These are phyloP conservation scores for Saturnispora zaruensis DNA, from an alignment of 805 yeast species.

Conservation along the genomic window DNA sequence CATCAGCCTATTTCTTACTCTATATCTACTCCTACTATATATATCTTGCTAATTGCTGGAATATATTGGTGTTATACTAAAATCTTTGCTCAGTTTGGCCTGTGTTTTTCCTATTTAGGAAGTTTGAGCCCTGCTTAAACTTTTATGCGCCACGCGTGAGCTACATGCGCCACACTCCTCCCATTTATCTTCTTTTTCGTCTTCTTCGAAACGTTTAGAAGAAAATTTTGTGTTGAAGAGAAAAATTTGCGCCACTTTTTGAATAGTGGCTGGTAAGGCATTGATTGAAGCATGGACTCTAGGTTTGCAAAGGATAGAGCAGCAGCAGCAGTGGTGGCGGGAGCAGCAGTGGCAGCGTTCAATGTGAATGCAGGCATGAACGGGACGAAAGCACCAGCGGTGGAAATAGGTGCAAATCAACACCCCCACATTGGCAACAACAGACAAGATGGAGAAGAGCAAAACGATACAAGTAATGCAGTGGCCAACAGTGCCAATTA, in stretches of 20 bases:
- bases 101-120: too few species aligned
- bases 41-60: too few species aligned
- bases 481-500: not conserved
- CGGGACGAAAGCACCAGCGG: not conserved
- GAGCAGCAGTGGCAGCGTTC: constrained; percentile 9
- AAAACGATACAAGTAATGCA: not conserved
- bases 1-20: too few species aligned
- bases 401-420: not conserved
- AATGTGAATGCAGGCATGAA: not conserved
- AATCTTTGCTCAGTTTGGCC: too few species aligned
- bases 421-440: not conserved
- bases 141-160: not conserved
- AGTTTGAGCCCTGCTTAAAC: too few species aligned
- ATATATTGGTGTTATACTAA: too few species aligned
- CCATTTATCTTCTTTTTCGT: not conserved
- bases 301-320: not conserved
- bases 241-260: constrained; percentile 6
- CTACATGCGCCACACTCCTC: not conserved
- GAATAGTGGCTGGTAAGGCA: constrained; percentile 6
- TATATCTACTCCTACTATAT: too few species aligned
- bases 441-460: not conserved
- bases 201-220: not conserved
- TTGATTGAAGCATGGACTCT: not conserved
- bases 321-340: constrained; percentile 10
- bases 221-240: not conserved